Evolutionary conservation across 1,284 basidiomycete genomes (phyloP).

Genomic region (Cutaneotrichosporon mucoides): DNA sequence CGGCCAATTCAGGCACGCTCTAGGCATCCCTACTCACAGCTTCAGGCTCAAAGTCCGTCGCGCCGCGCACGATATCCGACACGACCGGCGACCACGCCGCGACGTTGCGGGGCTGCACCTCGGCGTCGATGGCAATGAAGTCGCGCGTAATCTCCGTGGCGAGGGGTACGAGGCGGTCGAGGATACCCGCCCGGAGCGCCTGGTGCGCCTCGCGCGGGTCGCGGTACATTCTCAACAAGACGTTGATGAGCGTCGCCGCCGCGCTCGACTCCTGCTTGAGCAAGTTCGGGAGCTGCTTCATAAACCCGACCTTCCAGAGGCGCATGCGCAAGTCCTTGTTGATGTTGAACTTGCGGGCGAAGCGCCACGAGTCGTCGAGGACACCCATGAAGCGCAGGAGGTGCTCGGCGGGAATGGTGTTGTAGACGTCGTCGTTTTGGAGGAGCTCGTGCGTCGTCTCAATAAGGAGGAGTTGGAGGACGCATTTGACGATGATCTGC

Average conservation of each 20-base stretch:
- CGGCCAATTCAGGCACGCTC: too few relatives aligned
- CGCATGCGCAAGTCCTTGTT: constrained; percentile 95
- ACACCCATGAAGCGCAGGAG: constrained; percentile 89
- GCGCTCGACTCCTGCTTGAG: constrained; percentile 98
- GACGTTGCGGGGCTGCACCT: constrained; percentile 93
- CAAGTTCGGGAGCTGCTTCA: constrained; percentile 98
- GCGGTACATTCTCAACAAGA: constrained; percentile 88
- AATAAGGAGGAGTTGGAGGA: constrained; percentile 94
- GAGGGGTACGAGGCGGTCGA: constrained; percentile 86
- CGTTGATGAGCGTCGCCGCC: constrained; percentile 89
- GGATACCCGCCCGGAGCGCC: constrained; percentile 72
- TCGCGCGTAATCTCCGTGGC: constrained; percentile 86
- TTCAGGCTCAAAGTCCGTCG: constrained; percentile 81
- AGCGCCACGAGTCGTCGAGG: constrained; percentile 94
- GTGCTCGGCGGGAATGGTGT: constrained; percentile 89
- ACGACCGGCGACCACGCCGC: constrained; percentile 97
- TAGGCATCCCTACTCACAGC: too few relatives aligned
- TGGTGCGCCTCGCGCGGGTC: constrained; percentile 81
- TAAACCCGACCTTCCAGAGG: constrained; percentile 99
- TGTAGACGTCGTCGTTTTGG: constrained; percentile 86
- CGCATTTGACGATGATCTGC: constrained; percentile 99
- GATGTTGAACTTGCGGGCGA: constrained; percentile 95
- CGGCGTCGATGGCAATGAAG: constrained; percentile 82
- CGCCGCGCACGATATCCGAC: constrained; percentile 85
- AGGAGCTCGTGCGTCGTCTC: constrained; percentile 96